These are phyloP conservation scores for Talaromyces liani DNA, from an alignment of 495 filamentous ascomycete species.

Conservation along the genomic window DNA sequence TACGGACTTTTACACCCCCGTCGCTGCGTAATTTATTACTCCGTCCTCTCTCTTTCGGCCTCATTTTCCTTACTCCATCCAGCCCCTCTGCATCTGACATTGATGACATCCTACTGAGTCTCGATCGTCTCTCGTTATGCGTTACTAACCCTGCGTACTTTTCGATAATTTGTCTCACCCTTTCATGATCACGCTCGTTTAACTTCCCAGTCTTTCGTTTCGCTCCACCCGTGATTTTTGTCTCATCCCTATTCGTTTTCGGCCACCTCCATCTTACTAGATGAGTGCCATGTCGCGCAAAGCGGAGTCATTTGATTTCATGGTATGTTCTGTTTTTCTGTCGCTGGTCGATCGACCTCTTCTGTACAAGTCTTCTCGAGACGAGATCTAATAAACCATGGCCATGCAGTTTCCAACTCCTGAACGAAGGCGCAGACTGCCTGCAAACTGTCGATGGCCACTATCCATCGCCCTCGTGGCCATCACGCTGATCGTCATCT, in stretches of 20 bases:
- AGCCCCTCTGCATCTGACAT: not conserved
- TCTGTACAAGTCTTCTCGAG: not conserved
- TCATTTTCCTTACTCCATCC: not conserved
- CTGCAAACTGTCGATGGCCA: conserved; percentile 5
- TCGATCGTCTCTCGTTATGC: not conserved
- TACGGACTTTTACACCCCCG: not conserved
- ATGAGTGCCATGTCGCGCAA: not conserved
- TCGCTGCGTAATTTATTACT: not conserved
- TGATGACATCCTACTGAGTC: not conserved
- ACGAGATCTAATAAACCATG: not conserved
- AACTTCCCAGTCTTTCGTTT: not conserved
- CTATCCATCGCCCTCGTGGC: not conserved
- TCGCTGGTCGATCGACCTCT: not conserved
- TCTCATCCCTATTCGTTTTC: not conserved
- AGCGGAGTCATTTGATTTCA: conserved; percentile 1
- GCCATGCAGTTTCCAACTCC: not conserved
- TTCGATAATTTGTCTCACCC: not conserved
- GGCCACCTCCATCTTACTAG: not conserved
- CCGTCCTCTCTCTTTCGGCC: not conserved
- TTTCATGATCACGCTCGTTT: not conserved
- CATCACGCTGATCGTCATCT: not conserved
- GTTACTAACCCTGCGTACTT: not conserved
- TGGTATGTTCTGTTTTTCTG: not conserved
- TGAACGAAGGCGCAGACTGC: conserved; percentile 5
- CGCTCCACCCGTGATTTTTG: not conserved